A percentile compares a stretch with the other conserved stretches of the same genome.
Conservation (phyloP, 495 filamentous ascomycete genomes). For the Amphirosellinia nigrospora region DNA sequence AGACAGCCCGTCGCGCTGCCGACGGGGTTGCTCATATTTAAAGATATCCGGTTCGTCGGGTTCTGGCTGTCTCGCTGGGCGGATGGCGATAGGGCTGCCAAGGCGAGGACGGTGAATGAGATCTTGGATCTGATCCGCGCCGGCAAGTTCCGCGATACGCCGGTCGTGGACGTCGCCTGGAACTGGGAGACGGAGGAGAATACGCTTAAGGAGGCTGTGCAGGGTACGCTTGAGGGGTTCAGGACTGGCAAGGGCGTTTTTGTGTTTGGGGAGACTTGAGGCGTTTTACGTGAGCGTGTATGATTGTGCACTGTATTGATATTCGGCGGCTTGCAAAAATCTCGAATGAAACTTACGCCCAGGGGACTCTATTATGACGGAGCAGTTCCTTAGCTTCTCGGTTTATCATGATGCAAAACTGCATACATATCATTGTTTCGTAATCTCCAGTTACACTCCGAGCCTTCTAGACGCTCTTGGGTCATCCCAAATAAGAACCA, state of each 20-base stretch:
- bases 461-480: conserved; percentile 9
- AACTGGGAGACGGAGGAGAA: conserved; percentile 74
- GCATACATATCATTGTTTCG: not conserved
- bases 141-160: conserved; percentile 82
- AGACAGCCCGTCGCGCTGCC: conserved; percentile 80
- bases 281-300: not conserved
- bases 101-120: conserved; percentile 79
- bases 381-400: not conserved
- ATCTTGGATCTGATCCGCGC: conserved; percentile 74
- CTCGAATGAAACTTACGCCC: not conserved
- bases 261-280: conserved; percentile 65
- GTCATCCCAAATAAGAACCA: not conserved
- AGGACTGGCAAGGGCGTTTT: conserved; percentile 89
- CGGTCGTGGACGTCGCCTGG: conserved; percentile 80
- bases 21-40: conserved; percentile 85
- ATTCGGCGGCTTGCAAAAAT: not conserved
- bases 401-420: not conserved
- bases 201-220: conserved; percentile 66
- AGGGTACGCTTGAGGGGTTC: conserved; percentile 79
- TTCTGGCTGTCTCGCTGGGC: conserved; percentile 96
- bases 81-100: conserved; percentile 74
- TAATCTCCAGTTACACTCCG: conserved; percentile 8
- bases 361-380: not conserved
- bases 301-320: conserved; percentile 1
- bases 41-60: conserved; percentile 81